Percentiles rank a stretch among this genome's conserved stretches.
Evolutionary conservation across 1,284 basidiomycete genomes (phyloP).

Genomic region (Trichosporon sp.): DNA sequence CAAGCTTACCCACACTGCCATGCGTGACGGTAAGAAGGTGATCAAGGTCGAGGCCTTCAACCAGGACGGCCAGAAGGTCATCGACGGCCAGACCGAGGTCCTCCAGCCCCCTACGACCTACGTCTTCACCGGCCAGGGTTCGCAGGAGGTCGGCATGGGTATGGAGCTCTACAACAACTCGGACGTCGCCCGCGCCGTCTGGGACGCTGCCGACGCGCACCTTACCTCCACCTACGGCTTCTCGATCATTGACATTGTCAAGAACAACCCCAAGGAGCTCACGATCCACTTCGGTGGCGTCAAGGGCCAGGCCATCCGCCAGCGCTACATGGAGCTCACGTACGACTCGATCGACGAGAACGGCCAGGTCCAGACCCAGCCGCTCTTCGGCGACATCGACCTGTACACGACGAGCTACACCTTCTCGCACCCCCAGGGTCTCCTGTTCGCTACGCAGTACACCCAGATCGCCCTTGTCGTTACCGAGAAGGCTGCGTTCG

Average conservation of each 20-base stretch:
- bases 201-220: slow-evolving; percentile 94
- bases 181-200: slow-evolving; percentile 88
- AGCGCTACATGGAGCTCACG: slow-evolving; percentile 98
- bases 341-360: slow-evolving; percentile 96
- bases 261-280: slow-evolving; percentile 94
- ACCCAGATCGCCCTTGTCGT: slow-evolving; percentile 97
- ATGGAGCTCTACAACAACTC: slow-evolving; percentile 96
- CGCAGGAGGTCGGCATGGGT: slow-evolving; percentile 97
- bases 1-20: slow-evolving; percentile 81
- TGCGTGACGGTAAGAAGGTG: slow-evolving; percentile 88
- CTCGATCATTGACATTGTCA: slow-evolving; percentile 97
- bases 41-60: slow-evolving; percentile 87
- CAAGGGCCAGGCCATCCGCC: slow-evolving; percentile 94
- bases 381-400: slow-evolving; percentile 89
- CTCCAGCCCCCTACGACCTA: slow-evolving; percentile 89
- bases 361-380: slow-evolving; percentile 88
- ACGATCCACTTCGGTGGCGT: slow-evolving; percentile 99
- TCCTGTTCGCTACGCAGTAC: slow-evolving; percentile 96
- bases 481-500: slow-evolving; percentile 94
- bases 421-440: slow-evolving; percentile 90
- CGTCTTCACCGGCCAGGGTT: slow-evolving; percentile 98
- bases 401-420: slow-evolving; percentile 90
- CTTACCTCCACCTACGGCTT: slow-evolving; percentile 89
- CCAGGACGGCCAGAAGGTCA: slow-evolving; percentile 78
- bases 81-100: slow-evolving; percentile 88